These are phyloP conservation scores for Biscogniauxia mediterranea DNA, from an alignment of 2,329 filamentous ascomycete species.

Conservation along the genomic window DNA sequence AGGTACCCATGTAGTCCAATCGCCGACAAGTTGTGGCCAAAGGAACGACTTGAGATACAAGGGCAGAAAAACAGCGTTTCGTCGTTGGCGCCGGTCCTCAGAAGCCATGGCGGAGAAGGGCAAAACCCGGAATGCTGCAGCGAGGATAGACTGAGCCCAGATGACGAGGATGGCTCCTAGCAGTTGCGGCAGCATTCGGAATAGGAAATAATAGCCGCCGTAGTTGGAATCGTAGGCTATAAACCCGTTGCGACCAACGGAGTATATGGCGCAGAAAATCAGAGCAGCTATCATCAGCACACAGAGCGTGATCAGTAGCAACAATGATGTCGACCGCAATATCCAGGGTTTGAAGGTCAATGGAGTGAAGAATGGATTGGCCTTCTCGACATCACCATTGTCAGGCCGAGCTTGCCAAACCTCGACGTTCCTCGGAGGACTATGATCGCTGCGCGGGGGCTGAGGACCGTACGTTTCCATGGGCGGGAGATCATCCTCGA, in stretches of 20 bases:
- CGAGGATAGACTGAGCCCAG: constrained; percentile 73
- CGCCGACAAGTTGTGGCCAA: constrained; percentile 57
- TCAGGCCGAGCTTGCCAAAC: constrained; percentile 31
- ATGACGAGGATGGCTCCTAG: constrained; percentile 69
- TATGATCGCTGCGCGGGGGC: constrained; percentile 7
- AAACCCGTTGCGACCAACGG: constrained; percentile 60
- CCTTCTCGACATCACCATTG: constrained; percentile 35
- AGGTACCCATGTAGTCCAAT: constrained; percentile 64
- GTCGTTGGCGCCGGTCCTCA: constrained; percentile 55
- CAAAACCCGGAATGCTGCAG: constrained; percentile 70
- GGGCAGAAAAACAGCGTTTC: constrained; percentile 64
- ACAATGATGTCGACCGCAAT: constrained; percentile 65
- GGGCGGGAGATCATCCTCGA: constrained; percentile 8
- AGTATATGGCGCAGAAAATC: constrained; percentile 70
- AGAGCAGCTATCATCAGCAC: constrained; percentile 70
- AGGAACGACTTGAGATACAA: constrained; percentile 70
- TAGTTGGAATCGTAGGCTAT: constrained; percentile 67
- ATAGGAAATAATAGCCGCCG: constrained; percentile 76
- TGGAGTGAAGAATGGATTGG: constrained; percentile 40
- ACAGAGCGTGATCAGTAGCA: constrained; percentile 58
- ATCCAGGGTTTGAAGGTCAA: constrained; percentile 71
- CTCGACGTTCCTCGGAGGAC: constrained; percentile 29
- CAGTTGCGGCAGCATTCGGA: constrained; percentile 80
- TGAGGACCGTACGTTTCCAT: constrained; percentile 6
- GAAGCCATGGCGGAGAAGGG: constrained; percentile 79